A percentile compares a stretch with the other conserved stretches of the same genome.
Evolutionary conservation across 441 rosid genomes (phyloP).

Genomic region (Geranium incanum): DNA sequence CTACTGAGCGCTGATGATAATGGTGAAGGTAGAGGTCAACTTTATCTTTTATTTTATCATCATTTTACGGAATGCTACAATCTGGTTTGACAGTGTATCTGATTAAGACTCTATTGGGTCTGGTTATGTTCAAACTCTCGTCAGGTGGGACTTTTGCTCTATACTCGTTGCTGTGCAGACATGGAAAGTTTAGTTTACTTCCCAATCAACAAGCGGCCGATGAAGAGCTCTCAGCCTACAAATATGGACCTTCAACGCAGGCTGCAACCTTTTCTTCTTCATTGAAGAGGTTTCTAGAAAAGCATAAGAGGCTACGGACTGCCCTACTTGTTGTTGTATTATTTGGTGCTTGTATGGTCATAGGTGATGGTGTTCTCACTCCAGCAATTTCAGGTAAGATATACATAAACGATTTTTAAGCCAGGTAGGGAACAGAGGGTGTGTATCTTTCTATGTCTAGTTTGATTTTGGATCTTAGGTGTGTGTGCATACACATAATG

Average conservation of each 20-base stretch:
- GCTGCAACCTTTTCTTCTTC: conserved; percentile 42
- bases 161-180: conserved; percentile 82
- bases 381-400: conserved; percentile 80
- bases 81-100: background rate
- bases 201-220: conserved; percentile 95
- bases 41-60: background rate
- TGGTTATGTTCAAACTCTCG: conserved; percentile 12
- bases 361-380: conserved; percentile 83
- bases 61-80: background rate
- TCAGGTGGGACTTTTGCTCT: conserved; percentile 91
- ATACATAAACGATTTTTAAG: conserved; percentile 8
- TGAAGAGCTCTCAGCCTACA: conserved; percentile 85
- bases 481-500: background rate
- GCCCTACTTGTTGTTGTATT: conserved; percentile 66
- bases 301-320: conserved; percentile 62
- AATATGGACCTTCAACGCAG: conserved; percentile 46
- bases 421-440: background rate
- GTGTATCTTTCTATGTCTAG: background rate
- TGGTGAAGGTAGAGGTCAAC: background rate
- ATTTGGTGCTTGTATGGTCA: conserved; percentile 78
- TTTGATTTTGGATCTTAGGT: background rate
- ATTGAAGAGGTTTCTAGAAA: conserved; percentile 63
- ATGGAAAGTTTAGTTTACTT: conserved; percentile 75
- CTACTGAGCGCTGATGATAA: conserved; percentile 1
- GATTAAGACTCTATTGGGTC: background rate